Evolutionary conservation across 768 basidiomycete genomes (phyloP), one percentile per base, ranked within the genome.

Genomic region (Gymnopilus junonius): DNA sequence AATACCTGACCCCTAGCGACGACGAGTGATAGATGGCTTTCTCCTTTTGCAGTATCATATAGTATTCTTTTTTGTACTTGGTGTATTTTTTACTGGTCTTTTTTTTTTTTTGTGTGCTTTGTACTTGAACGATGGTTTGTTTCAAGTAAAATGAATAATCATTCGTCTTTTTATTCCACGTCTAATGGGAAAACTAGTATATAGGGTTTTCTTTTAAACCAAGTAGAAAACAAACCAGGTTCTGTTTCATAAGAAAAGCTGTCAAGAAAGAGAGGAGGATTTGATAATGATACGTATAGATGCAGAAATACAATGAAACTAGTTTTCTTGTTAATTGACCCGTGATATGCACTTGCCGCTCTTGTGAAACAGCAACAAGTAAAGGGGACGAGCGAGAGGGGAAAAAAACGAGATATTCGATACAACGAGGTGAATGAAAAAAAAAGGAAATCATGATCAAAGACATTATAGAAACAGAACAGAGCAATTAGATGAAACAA

Each of bases 1-100:
- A 87, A 72, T 88, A 88, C 71, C 76, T 92, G 71, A 91, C 91
- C 21, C 88, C 87, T 27, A 91, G 88, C 65, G 92, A 93, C 60
- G 91, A 92, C 23, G 91, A 93, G 39, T 85, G 71, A 67, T 59
- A 11, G 25, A 42, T 51, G 25, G 29, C 39, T 55, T 29, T 43
- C 25, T 62, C 32, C 5, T 50, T 55, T 45, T 34, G 25, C 27
- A 21, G 32, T 46, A 56, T 32, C 25, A 45, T 62, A 48, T 55
- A 21, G 20, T 35, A 17, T 25, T 23, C 37, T 20, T 53, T 15
- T 32, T 55, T 61, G 50, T 53, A 48, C 37, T 39, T 37, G 51
- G 10, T 59, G 48, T 53, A 51, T 48, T 48, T 51, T 12, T 20
- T 46, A 20, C 25, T 37, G 23, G 34, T 51, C 15, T 59, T 39